Base-by-base conservation (phyloP, 371 early-diverging fungal species). In the Mucor plumbeus region DNA sequence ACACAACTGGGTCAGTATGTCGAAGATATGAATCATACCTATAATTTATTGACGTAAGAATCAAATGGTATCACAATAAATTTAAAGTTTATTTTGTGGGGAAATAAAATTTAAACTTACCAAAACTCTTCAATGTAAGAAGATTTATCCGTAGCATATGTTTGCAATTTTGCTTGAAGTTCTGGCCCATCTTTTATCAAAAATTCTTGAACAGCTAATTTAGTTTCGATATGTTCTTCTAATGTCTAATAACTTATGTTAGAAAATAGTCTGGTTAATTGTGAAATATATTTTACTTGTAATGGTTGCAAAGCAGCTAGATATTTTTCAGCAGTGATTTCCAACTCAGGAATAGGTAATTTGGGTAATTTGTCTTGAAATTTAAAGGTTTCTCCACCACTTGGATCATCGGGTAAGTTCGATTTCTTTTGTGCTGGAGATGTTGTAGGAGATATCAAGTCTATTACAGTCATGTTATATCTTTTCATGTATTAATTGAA, bases 341-440 rank as follows among this genome's bases (percentile, higher is more conserved):
- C 76, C 54, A 98, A 84, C 21, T 90, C 85, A 0, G 98, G 97
- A 26, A 98, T 91, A 39, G 97, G 97, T 19, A 97, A 83, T 47
- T 87, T 88, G 13, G 90, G 90, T 21, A 96, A 84, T 53, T 85
- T 81, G 21, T 71, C 70, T 68, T 89, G 90, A 61, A 81, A 80
- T 72, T 84, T 78, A 57, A 83, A 77, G 1, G 87, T 76, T 35
- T 75, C 65, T 10, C 77, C 77, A 13, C 55, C 65, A 26, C 50
- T 57, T 9, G 35, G 43, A 10, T 66, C 63, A 7, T 21, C 48
- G 13, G 57, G n/a, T 13, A 50, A 31, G 44, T 19, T 41, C 14
- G 61, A 43, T 38, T 61, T 67, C 19, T 38, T 61, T 19, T 44
- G 31, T 1, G 47, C 34, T 15, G 61, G 60, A 1, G 63, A 40